phyloP scores from a whole-genome alignment of 257 asterid species.

The Penstemon barbatus region DNA sequence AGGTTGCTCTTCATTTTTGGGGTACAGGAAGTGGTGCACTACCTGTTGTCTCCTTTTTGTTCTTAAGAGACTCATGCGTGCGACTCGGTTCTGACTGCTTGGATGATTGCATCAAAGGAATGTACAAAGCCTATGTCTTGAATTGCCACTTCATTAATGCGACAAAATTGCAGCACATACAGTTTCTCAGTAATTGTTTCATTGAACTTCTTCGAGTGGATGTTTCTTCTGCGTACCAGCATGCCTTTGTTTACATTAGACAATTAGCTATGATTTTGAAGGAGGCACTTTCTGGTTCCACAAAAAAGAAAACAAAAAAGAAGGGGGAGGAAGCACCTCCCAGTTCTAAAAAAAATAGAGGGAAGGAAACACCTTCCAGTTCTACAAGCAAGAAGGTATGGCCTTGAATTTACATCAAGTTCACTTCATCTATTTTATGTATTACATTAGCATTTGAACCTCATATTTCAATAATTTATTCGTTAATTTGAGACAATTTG shows the following conservation, averaged over 20 bases:
- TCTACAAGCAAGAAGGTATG: slow-evolving; percentile 41
- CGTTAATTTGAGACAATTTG: slow-evolving; percentile 1
- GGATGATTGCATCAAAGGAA: slow-evolving; percentile 86
- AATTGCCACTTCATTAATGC: slow-evolving; percentile 78
- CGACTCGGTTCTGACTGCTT: slow-evolving; percentile 80
- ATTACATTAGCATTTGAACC: neutral
- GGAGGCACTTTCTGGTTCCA: slow-evolving; percentile 58
- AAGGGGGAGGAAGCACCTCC: slow-evolving; percentile 44
- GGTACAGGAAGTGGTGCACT: slow-evolving; percentile 93
- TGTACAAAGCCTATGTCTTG: slow-evolving; percentile 86
- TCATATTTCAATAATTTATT: neutral
- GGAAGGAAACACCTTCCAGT: slow-evolving; percentile 43
- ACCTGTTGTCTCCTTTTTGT: slow-evolving; percentile 84
- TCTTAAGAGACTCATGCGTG: slow-evolving; percentile 77
- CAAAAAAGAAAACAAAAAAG: slow-evolving; percentile 43
- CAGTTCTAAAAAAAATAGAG: slow-evolving; percentile 43
- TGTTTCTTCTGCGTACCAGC: slow-evolving; percentile 82
- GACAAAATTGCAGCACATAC: slow-evolving; percentile 82
- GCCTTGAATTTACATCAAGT: neutral
- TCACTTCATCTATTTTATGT: neutral
- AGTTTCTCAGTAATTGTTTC: slow-evolving; percentile 86
- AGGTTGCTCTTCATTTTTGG: slow-evolving; percentile 97
- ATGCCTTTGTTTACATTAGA: slow-evolving; percentile 82
- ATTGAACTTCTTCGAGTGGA: slow-evolving; percentile 71
- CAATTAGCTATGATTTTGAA: slow-evolving; percentile 82